These are phyloP conservation scores for Penstemon newberryi DNA, from an alignment of 257 asterid species.

Conservation along the genomic window DNA sequence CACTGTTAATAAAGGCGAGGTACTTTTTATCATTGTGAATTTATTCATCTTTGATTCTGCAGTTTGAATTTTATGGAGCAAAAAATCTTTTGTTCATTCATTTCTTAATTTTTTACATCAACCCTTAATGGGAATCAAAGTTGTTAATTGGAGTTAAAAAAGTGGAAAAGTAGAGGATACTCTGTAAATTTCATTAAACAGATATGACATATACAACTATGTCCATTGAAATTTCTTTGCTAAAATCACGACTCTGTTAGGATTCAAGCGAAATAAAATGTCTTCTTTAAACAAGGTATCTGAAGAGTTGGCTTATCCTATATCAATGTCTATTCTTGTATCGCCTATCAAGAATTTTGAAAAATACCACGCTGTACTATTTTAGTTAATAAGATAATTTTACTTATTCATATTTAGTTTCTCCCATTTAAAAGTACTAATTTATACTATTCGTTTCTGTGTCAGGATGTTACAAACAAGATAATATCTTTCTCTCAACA, in stretches of 20 bases:
- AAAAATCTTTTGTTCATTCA: not conserved
- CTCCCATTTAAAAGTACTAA: not conserved
- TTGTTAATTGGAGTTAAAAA: not conserved
- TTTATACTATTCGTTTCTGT: constrained; percentile 4
- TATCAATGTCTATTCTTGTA: not conserved
- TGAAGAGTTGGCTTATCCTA: constrained; percentile 2
- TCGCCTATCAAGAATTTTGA: not conserved
- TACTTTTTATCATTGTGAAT: constrained; percentile 29
- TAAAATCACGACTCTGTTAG: too few species aligned
- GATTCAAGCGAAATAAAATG: too few species aligned
- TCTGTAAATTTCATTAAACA: too few species aligned
- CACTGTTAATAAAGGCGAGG: constrained; percentile 82
- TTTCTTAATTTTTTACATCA: not conserved
- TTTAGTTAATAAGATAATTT: too few species aligned
- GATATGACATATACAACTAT: too few species aligned
- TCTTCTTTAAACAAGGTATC: not conserved
- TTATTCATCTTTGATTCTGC: not conserved
- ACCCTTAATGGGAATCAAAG: not conserved
- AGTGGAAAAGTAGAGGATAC: not conserved
- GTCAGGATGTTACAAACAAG: constrained; percentile 84
- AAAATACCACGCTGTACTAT: not conserved
- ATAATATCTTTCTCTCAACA: constrained; percentile 85
- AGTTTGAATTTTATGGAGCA: not conserved
- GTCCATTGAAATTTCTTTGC: too few species aligned
- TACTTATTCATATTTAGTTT: too few species aligned